Conservation (phyloP, 352 stramenopile genomes). For the Phytophthora citricola region DNA sequence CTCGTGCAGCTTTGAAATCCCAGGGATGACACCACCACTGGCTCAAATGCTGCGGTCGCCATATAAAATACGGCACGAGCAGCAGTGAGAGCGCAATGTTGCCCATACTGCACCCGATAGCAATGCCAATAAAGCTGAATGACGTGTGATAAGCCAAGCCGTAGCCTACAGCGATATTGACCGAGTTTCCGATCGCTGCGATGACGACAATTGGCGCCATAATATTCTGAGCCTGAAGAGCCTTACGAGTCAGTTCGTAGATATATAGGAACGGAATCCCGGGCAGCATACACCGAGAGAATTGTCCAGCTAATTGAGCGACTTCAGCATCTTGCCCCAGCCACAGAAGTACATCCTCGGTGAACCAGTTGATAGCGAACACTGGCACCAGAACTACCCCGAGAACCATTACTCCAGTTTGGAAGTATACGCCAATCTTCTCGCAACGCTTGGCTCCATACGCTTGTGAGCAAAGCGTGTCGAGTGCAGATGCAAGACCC, state of each 20-base stretch:
- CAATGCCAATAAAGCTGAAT: conserved; percentile 71
- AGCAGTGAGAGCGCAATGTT: conserved; percentile 49
- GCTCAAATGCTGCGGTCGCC: conserved; percentile 30
- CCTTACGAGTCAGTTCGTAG: conserved; percentile 82
- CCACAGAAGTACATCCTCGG: conserved; percentile 41
- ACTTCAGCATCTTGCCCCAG: conserved; percentile 57
- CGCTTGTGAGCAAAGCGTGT: conserved; percentile 79
- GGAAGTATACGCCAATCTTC: conserved; percentile 81
- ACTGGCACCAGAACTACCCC: conserved; percentile 45
- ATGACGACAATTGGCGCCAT: conserved; percentile 74
- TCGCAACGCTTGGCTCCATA: conserved; percentile 58
- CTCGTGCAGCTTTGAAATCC: conserved; percentile 33
- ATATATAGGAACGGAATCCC: conserved; percentile 71
- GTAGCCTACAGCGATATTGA: conserved; percentile 65
- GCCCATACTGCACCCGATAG: conserved; percentile 58
- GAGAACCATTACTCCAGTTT: conserved; percentile 69
- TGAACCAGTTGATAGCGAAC: conserved; percentile 61
- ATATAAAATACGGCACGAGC: conserved; percentile 62
- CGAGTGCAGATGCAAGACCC: conserved; percentile 69
- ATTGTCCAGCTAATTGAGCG: conserved; percentile 53
- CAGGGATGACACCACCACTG: conserved; percentile 48
- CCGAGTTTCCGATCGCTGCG: conserved; percentile 62
- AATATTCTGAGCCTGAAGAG: conserved; percentile 78
- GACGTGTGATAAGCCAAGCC: conserved; percentile 73
- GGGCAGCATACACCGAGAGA: conserved; percentile 60